Base-by-base conservation (phyloP, 805 yeast genomes). In the Schwanniomyces sp. region DNA sequence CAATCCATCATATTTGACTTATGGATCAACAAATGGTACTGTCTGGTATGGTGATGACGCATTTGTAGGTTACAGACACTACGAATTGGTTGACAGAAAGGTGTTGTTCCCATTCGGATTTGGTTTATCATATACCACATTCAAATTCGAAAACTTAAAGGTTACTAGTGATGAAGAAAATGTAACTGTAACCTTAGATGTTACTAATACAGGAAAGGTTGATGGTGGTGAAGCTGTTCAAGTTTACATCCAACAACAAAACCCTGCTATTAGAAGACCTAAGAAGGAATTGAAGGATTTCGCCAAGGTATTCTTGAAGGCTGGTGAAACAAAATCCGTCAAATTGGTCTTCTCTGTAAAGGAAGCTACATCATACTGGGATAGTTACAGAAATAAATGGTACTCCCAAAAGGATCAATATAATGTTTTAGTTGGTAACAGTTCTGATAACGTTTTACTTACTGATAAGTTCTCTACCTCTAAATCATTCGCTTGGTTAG, bases 11-110 rank as follows among this genome's bases (percentile, higher is more conserved):
- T 82, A 60, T 62, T 62, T 80, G 56, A 80, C 75, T 63, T 80
- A 67, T 66, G 66, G 67, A 27, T 67, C 82, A 8, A 76, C 76
- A 56, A 72, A 72, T 56, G 86, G 86, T 39, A 64, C 75, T 44
- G 80, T 76, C 28, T 56, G 77, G 46, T 84, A 84, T 54, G 86
- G 88, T 49, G 89, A 84, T 61, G 86, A 82, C 57, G 78, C 84
- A 40, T 83, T 72, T 59, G 79, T 83, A 44, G 88, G 88, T 17
- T 82, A 84, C 68, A 69, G 81, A 49, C 80, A 66, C 66, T 84
- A 80, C 62, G 87, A 84, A 56, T 78, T 77, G 61, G 58, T 67
- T 32, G 71, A 75, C 51, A 65, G 62, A 37, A 70, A 70, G 25
- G 81, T 79, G 5, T 67, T 76, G 42, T 83, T 75, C 69, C 83